Percentiles rank a stretch among this genome's conserved stretches.
These are phyloP conservation scores for Perkinsus chesapeaki DNA, from an alignment of 169 alveolate genomes.

Conservation along the genomic window DNA sequence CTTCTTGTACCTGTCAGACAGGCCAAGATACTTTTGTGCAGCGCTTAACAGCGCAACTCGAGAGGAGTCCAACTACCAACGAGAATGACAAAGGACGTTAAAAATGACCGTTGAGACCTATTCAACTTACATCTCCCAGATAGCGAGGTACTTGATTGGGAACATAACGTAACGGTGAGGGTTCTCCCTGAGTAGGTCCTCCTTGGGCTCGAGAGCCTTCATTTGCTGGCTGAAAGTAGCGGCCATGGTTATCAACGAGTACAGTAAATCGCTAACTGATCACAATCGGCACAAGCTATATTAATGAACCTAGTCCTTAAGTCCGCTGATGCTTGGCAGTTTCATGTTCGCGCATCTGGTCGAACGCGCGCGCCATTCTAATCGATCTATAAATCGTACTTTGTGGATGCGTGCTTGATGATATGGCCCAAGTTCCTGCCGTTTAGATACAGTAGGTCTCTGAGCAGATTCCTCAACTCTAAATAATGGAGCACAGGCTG, in stretches of 20 bases:
- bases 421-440: neutral
- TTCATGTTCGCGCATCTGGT: neutral
- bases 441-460: too few relatives aligned
- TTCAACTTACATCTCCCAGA: constrained; percentile 62
- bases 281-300: too few relatives aligned
- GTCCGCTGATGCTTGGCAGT: neutral
- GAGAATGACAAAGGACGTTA: too few relatives aligned
- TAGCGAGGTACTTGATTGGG: constrained; percentile 59
- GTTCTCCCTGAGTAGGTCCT: constrained; percentile 53
- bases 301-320: too few relatives aligned
- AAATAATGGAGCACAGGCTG: too few relatives aligned
- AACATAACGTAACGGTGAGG: constrained; percentile 61
- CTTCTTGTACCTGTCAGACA: constrained; percentile 78
- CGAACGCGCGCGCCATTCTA: neutral
- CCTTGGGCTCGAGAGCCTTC: constrained; percentile 17
- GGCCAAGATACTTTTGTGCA: neutral
- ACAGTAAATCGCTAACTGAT: too few relatives aligned
- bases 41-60: neutral
- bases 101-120: too few relatives aligned
- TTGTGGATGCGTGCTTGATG: neutral
- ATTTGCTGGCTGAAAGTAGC: neutral
- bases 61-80: too few relatives aligned
- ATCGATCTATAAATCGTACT: neutral
- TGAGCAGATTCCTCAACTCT: too few relatives aligned
- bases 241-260: too few relatives aligned